Base-by-base conservation (phyloP, 2,329 filamentous ascomycete species). In the Hysterium pulicare region DNA sequence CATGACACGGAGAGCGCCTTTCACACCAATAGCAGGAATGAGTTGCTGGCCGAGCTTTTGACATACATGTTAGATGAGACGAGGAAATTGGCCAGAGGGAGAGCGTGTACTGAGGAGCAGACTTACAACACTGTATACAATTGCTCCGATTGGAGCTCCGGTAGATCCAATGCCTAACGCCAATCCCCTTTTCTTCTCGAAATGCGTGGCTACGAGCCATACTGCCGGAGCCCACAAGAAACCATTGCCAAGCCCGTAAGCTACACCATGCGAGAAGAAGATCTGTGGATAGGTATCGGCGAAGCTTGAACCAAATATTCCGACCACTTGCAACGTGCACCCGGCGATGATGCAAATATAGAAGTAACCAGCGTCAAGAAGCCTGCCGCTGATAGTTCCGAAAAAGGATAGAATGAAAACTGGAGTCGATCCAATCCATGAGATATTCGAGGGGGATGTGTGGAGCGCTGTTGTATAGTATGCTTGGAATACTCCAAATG, bases 401-500 rank as follows among this genome's bases (percentile, higher is more conserved):
- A 70, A 48, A 35, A 71, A 66, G 48, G 71, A 71, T 11, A 72
- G 54, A 11, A 71, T 53, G 45, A 70, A 73, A 26, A 69, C 53
- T 46, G 73, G 69, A 11, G 71, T 51, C n/a, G 59, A 59, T n/a
- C 71, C 70, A n/a, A 75, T 61, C 72, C 70, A 74, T 16, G 70
- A 70, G 21, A 74, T 67, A 21, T 61, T 55, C 1, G 66, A 68
- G 2, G 67, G 58, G 1, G 63, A 47, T 9, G 21, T 22, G 2
- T 54, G 51, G 1, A 53, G 26, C 6, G 31, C 40, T 4, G 54
- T 54, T 3, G 61, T 57, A 45, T 75, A 74, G 53, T 72, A 71
- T 11, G 61, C 55, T 55, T 75, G 70, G 46, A 72, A 75, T 20
- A 73, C 57, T 8, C 71, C 71, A 40, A 69, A 72, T 13, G 38